Conservation (phyloP, 129 eudicot species). For the Tagetes patula region DNA sequence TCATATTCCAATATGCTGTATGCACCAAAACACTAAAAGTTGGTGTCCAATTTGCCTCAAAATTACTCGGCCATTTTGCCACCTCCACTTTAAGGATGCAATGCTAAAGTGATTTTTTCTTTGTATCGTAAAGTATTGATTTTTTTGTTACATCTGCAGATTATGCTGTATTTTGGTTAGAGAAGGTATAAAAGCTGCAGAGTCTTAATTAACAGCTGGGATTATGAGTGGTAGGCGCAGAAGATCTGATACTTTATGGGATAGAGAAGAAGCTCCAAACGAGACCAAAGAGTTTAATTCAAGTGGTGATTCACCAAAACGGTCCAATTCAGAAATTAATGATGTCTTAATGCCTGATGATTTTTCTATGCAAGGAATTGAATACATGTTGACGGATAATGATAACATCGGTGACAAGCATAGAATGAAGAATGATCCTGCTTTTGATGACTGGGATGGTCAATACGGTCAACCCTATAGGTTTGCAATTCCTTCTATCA, state of each 20-base stretch:
- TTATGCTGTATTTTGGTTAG: slow-evolving; percentile 31
- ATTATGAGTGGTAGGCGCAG: slow-evolving; percentile 53
- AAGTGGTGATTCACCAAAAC: slow-evolving; percentile 31
- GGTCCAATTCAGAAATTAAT: slow-evolving; percentile 32
- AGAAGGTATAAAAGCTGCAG: slow-evolving; percentile 32
- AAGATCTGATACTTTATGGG: slow-evolving; percentile 49
- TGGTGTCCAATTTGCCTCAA: background rate
- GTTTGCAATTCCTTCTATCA: slow-evolving; percentile 31
- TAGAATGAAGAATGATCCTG: slow-evolving; percentile 40
- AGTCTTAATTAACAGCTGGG: slow-evolving; percentile 26
- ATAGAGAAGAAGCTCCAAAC: slow-evolving; percentile 38
- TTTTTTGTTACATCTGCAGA: slow-evolving; percentile 28
- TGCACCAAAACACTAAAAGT: background rate
- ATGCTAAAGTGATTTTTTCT: background rate
- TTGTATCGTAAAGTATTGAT: background rate
- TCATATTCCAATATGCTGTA: background rate
- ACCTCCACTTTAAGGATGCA: background rate
- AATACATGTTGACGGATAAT: slow-evolving; percentile 28
- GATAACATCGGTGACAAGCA: slow-evolving; percentile 26
- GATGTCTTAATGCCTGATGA: slow-evolving; percentile 33
- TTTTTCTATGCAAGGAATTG: slow-evolving; percentile 36
- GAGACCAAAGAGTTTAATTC: slow-evolving; percentile 37
- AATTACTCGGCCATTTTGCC: background rate
- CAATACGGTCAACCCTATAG: slow-evolving; percentile 47
- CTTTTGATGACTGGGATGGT: slow-evolving; percentile 43